A percentile compares a stretch with the other conserved stretches of the same genome.
Evolutionary conservation across 108 stramenopile species (phyloP).

Genomic region (Ochromonas danica): DNA sequence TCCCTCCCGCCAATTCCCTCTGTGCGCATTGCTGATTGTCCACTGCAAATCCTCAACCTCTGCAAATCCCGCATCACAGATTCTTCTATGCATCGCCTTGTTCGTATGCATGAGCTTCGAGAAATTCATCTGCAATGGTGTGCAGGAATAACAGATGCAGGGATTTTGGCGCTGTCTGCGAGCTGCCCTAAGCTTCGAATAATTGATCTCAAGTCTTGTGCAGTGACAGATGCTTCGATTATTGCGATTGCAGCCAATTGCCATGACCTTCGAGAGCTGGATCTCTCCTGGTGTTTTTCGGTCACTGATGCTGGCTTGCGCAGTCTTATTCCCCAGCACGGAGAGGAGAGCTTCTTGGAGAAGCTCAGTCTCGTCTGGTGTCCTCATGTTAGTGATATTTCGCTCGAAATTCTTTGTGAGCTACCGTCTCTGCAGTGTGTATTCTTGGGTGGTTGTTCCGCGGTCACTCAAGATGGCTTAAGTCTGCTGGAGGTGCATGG

Average conservation of each 20-base stretch:
- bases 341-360: neutral
- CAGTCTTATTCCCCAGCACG: neutral
- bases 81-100: neutral
- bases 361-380: neutral
- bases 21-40: neutral
- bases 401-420: neutral
- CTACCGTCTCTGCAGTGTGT: neutral
- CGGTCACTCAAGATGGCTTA: neutral
- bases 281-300: neutral
- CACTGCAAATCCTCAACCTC: neutral
- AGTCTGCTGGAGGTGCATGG: neutral
- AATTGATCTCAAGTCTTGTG: conserved; percentile 21
- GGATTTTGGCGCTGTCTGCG: neutral
- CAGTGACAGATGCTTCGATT: neutral
- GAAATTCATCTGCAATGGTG: conserved; percentile 21
- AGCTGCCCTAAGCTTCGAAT: neutral
- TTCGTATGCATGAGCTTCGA: neutral
- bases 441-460: neutral
- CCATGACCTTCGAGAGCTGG: neutral
- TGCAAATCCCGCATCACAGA: neutral
- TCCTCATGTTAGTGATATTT: neutral
- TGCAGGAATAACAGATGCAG: neutral
- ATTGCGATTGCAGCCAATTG: neutral
- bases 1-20: neutral
- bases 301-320: neutral